A percentile compares a stretch with the other conserved stretches of the same genome.
phyloP scores from a whole-genome alignment of 2,329 filamentous ascomycete species.

The Penicillium nordicum region DNA sequence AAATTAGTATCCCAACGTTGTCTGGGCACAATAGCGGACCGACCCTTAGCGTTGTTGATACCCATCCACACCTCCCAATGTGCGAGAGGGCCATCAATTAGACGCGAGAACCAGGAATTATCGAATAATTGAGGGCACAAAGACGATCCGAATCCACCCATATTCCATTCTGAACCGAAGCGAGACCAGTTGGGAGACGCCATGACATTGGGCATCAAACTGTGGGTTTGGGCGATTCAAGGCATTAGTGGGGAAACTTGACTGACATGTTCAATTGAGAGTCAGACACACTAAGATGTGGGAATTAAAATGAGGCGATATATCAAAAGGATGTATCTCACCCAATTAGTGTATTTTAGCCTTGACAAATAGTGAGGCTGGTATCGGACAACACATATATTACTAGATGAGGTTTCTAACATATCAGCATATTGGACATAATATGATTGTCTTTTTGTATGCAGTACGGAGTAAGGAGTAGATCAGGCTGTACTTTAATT shows the following conservation, averaged over 20 bases:
- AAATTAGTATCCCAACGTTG: slow-evolving; percentile 10
- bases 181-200: slow-evolving; percentile 22
- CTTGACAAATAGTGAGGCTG: slow-evolving; percentile 11
- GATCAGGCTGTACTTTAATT: background rate
- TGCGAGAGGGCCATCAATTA: slow-evolving; percentile 14
- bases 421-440: background rate
- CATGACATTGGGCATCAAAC: slow-evolving; percentile 28
- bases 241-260: slow-evolving; percentile 6
- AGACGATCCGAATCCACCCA: slow-evolving; percentile 15
- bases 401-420: background rate
- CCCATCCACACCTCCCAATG: slow-evolving; percentile 16
- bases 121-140: slow-evolving; percentile 1
- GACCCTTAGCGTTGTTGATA: slow-evolving; percentile 25
- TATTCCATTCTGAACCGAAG: slow-evolving; percentile 21
- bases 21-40: slow-evolving; percentile 18
- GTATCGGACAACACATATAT: slow-evolving; percentile 4
- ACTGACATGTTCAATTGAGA: slow-evolving; percentile 24
- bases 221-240: slow-evolving; percentile 18
- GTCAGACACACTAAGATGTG: slow-evolving; percentile 6
- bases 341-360: background rate
- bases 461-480: background rate
- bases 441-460: slow-evolving; percentile 3
- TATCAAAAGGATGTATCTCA: background rate
- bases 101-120: background rate
- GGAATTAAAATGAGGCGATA: background rate